Evolutionary conservation across 441 rosid species (phyloP), one percentile per base, ranked within the genome.

Genomic region (Gossypium davidsonii): DNA sequence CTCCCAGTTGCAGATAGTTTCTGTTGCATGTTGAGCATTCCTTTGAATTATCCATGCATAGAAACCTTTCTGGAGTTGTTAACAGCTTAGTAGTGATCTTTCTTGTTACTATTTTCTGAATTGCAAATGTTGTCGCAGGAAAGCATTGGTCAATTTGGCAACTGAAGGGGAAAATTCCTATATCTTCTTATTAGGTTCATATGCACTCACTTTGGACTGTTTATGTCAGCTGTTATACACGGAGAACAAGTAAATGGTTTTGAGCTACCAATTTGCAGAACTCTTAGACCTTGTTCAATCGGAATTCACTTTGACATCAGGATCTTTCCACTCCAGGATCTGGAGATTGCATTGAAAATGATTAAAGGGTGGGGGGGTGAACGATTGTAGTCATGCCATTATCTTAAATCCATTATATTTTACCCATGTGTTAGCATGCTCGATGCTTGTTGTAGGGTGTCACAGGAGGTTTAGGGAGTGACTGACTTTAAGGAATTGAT

Each of bases 51-150:
- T 67, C 61, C 72, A 76, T 70, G 25, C 71, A 56, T 67, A 79
- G 88, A 82, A 63, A 17, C 23, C 20, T 53, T 73, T 46, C 73
- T n/a, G 39, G 74, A 44, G 66, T 58, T 28, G 76, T 66, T 60
- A 78, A 69, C 79, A 75, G 73, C 82, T 74, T 75, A 77, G 68
- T 74, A 70, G 18, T 77, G 76, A 76, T 67, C 57, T 73, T 73
- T 77, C 63, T 49, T 53, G 61, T 76, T 48, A 67, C 17, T 65
- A 53, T 59, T 71, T 73, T 85, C 86, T 85, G 72, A 85, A 81
- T 72, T 74, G 65, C 79, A 70, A 68, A 79, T 82, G 85, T 71
- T 77, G 76, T 87, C 87, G 90, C 89, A 82, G 89, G 87, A 78
- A 70, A 74, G 51, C 64, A 74, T 74, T 79, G 84, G 65, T 83